Evolutionary conservation across 148 eudicot species (phyloP), one percentile per base, ranked within the genome.

Genomic region (Chenopodium quinoa): DNA sequence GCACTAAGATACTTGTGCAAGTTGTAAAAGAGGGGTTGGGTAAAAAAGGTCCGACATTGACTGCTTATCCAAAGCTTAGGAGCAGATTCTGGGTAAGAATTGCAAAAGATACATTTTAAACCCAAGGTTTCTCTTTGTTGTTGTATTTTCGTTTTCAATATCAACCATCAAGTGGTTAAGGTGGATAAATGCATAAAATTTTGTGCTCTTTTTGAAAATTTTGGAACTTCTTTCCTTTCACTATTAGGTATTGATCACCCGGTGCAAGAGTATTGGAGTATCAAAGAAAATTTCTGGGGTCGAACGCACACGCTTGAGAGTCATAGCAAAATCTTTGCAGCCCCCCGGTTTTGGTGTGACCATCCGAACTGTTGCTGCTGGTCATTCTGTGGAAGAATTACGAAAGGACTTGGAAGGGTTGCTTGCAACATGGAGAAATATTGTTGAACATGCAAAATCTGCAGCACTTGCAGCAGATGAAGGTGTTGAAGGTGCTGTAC

Each of bases 381-480:
- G 95, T 83, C 99, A 86, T 81, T 90, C 98, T 71, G 58, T 88
- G 77, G 92, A 92, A 75, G 99, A 96, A 81, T 83, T 96, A 88
- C 90, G 82, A 76, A 96, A 88, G 85, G 99, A 96, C 78, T 90
- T 96, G 84, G 91, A 96, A 68, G 92, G 93, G 62, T 89, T 96
- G 87, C 93, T 93, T 64, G 90, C 92, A 82, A 91, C 93, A 40
- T 96, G 99, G 99, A 96, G 90, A 90, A 87, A 85, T 83, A 93
- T 93, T 63, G 83, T 88, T 76, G 97, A 92, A 78, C 93, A 93
- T 87, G 99, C 97, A 81, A 93, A 90, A 89, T 92, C 98, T 82
- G 93, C 97, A 31, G 92, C 97, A 75, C 97, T 95, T 87, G 97
- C 99, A 76, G 97, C 99, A 40, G 97, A 93, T 87, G 99, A 96